Evolutionary conservation across 345 rosid species (phyloP), one percentile per base, ranked within the genome.

Genomic region (Camelina hispida): DNA sequence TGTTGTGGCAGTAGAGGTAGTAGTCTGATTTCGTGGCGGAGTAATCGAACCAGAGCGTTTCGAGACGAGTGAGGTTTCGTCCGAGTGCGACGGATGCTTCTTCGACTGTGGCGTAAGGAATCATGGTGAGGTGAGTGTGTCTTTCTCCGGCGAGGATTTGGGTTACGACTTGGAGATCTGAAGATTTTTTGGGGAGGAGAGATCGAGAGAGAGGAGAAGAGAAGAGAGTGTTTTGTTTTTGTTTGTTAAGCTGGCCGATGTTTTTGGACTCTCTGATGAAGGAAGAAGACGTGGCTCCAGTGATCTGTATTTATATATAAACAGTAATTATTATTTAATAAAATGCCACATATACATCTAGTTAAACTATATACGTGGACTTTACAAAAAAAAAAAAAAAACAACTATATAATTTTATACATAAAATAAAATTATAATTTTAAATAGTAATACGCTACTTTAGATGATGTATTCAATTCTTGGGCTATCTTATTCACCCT

Each of bases 31-130:
- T 91, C 1, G 77, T 67, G 7, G 87, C 89, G 37, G 98, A 88
- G 91, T 94, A 94, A 66, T 84, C 83, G 84, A 86, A 87, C 98
- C 98, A 94, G 7, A 85, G 28, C 1, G 87, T 83, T 86, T 94
- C 98, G 0, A 86, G 76, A 37, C 52, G 23, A 2, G 96, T 90
- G 32, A 94, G 92, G 84, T 84, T 85, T 78, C 97, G 83, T 72
- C 96, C 96, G 1, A 94, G 74, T 32, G 87, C 86, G 40, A 81
- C 66, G 6, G 89, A 81, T 9, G 96, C 97, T 65, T 85, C 97
- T 4, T 80, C 82, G 63, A 87, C 34, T 37, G 91, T 82, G 37
- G 68, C 55, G 85, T 83, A 94, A 2, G 98, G 92, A 55, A 94
- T 83, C 98, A 94, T 94, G 77, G 32, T 69, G 44, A 20, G 1